A percentile compares a stretch with the other conserved stretches of the same genome.
Evolutionary conservation across 1,284 basidiomycete genomes (phyloP).

Genomic region (Abortiporus biennis): DNA sequence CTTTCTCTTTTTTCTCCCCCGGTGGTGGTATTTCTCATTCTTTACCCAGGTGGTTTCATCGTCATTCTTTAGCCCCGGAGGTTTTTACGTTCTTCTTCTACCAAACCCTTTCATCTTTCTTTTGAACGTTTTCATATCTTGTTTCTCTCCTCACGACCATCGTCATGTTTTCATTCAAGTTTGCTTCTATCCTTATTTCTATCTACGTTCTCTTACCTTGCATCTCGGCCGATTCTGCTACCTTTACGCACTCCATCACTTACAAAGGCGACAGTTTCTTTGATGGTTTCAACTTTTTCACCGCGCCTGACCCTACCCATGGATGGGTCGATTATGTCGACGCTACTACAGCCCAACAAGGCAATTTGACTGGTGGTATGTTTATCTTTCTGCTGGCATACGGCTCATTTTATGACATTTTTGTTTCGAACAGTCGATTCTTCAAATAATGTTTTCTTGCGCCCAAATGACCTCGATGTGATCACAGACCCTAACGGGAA

Average conservation of each 20-base stretch:
- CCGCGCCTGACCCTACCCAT: conserved; percentile 45
- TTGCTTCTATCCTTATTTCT: conserved; percentile 8
- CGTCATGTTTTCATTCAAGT: too few relatives aligned
- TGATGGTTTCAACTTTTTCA: conserved; percentile 37
- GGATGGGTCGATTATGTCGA: conserved; percentile 49
- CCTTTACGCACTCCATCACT: too few relatives aligned
- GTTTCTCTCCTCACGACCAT: too few relatives aligned
- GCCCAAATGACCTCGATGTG: conserved; percentile 41
- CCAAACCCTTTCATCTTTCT: too few relatives aligned
- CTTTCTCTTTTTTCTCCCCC: too few relatives aligned
- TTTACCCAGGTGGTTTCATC: too few relatives aligned
- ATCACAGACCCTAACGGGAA: conserved; percentile 52
- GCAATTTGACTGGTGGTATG: conserved; percentile 37
- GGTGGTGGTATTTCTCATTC: too few relatives aligned
- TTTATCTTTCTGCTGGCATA: conserved; percentile 9
- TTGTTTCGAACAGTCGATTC: conserved; percentile 47
- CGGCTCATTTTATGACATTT: conserved; percentile 35
- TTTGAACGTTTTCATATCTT: too few relatives aligned
- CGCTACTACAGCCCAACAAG: conserved; percentile 26
- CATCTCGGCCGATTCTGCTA: too few relatives aligned
- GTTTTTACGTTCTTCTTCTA: too few relatives aligned
- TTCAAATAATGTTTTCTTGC: conserved; percentile 21
- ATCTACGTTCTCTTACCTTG: conserved; percentile 12
- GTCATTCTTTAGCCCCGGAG: too few relatives aligned
- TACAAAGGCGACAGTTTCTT: conserved; percentile 35